Percentiles rank a stretch among this genome's conserved stretches.
phyloP scores from a whole-genome alignment of 2,329 filamentous ascomycete species.

The Colletotrichum abscissum region DNA sequence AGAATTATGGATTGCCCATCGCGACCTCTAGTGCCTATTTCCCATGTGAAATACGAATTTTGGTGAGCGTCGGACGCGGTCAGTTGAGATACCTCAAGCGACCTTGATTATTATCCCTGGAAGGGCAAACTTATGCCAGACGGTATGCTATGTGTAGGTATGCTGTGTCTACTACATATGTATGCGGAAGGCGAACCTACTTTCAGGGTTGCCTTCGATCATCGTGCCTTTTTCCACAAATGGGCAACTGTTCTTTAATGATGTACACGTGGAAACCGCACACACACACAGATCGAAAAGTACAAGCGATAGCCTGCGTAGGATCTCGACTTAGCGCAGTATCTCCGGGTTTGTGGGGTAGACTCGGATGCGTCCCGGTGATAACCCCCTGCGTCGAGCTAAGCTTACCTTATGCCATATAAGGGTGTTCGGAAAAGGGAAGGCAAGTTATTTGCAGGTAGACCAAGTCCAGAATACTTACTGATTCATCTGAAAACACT shows the following conservation, averaged over 20 bases:
- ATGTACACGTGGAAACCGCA: background rate
- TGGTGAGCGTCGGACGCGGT: background rate
- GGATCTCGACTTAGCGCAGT: background rate
- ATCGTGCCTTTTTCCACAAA: conserved; percentile 25
- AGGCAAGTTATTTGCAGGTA: background rate
- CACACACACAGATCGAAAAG: background rate
- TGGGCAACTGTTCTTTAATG: background rate
- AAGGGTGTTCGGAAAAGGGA: background rate
- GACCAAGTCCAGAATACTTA: background rate
- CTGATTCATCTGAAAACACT: background rate
- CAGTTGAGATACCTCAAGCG: too few species aligned
- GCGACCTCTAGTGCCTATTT: background rate
- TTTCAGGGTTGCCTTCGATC: background rate
- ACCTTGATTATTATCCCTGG: too few species aligned
- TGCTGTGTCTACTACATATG: background rate
- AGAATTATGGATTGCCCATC: background rate
- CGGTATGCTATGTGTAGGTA: too few species aligned
- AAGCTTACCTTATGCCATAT: background rate
- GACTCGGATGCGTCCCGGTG: background rate
- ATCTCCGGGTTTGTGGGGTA: conserved; percentile 20
- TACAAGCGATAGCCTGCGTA: background rate
- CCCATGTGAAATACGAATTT: background rate
- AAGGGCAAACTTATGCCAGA: too few species aligned
- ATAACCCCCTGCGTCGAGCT: background rate
- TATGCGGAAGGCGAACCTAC: background rate